Conservation (phyloP, 2,329 filamentous ascomycete species). For the Colletotrichum zoysiae region DNA sequence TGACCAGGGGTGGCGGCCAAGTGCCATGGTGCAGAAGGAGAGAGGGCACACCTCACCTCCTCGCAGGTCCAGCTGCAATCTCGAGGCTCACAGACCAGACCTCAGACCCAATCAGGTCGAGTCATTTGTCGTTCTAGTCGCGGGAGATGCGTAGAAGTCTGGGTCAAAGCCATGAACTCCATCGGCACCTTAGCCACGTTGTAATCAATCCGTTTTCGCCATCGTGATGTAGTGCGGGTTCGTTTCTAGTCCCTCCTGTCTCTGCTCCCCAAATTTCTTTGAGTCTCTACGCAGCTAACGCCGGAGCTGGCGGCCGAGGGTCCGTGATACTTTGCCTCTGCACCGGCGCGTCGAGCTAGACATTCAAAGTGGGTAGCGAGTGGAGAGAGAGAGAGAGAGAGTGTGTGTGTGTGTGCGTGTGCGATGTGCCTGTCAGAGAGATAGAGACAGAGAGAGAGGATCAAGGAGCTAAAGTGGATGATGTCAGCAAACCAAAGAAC, state of each 20-base stretch:
- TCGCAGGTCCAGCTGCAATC: conserved; percentile 33
- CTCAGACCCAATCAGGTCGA: conserved; percentile 26
- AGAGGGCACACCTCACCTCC: not conserved
- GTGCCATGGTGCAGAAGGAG: conserved; percentile 16
- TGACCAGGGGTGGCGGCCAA: conserved; percentile 29
- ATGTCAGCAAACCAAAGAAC: conserved; percentile 38
- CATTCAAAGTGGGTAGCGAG: not conserved
- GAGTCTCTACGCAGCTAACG: conserved; percentile 23
- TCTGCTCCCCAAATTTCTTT: conserved; percentile 37
- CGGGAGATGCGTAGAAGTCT: conserved; percentile 29
- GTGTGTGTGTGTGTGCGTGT: too few species aligned
- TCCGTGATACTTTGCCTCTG: conserved; percentile 22
- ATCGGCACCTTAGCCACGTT: conserved; percentile 38
- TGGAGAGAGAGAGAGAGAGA: not conserved
- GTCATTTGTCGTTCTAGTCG: conserved; percentile 30
- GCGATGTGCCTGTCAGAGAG: not conserved
- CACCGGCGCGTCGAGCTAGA: conserved; percentile 23
- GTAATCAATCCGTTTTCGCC: conserved; percentile 31
- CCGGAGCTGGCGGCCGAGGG: conserved; percentile 25
- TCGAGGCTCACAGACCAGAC: conserved; percentile 36
- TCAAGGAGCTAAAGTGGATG: conserved; percentile 34
- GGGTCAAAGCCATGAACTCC: conserved; percentile 38
- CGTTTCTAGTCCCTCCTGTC: conserved; percentile 37
- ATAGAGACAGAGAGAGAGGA: conserved; percentile 11
- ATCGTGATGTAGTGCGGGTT: conserved; percentile 30